phyloP scores from a whole-genome alignment of 1,284 basidiomycete genomes.

The Limonomyces culmigenus region DNA sequence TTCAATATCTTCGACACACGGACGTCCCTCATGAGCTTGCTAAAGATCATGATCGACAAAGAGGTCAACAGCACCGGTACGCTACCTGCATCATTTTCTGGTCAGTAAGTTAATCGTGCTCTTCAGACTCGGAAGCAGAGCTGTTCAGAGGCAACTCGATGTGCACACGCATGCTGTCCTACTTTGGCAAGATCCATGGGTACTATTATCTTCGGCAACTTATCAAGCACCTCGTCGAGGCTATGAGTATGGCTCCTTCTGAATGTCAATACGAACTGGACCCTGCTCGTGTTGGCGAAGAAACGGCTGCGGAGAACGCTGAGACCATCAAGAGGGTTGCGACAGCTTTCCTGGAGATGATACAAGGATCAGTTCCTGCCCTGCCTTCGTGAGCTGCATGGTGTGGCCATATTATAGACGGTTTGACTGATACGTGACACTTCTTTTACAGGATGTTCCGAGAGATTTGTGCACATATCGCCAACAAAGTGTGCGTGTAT shows the following conservation, averaged over 20 bases:
- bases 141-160: constrained; percentile 80
- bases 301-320: constrained; percentile 55
- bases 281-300: constrained; percentile 40
- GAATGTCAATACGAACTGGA: constrained; percentile 73
- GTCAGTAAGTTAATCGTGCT: constrained; percentile 3
- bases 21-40: constrained; percentile 50
- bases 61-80: constrained; percentile 67
- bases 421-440: constrained; percentile 5
- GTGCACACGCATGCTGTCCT: constrained; percentile 69
- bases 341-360: constrained; percentile 59
- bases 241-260: constrained; percentile 54
- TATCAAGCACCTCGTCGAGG: constrained; percentile 60
- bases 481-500: constrained; percentile 55
- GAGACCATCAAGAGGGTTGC: constrained; percentile 62
- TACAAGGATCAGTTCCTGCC: constrained; percentile 51
- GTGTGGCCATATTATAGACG: background rate
- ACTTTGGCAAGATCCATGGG: constrained; percentile 74
- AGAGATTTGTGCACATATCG: constrained; percentile 77
- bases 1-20: constrained; percentile 77
- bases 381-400: constrained; percentile 54
- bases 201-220: constrained; percentile 76
- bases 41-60: constrained; percentile 73
- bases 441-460: constrained; percentile 52
- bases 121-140: constrained; percentile 57
- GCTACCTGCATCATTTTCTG: constrained; percentile 5